These are phyloP conservation scores for Cyclospora cayetanensis DNA, from an alignment of 169 alveolate genomes.

Conservation along the genomic window DNA sequence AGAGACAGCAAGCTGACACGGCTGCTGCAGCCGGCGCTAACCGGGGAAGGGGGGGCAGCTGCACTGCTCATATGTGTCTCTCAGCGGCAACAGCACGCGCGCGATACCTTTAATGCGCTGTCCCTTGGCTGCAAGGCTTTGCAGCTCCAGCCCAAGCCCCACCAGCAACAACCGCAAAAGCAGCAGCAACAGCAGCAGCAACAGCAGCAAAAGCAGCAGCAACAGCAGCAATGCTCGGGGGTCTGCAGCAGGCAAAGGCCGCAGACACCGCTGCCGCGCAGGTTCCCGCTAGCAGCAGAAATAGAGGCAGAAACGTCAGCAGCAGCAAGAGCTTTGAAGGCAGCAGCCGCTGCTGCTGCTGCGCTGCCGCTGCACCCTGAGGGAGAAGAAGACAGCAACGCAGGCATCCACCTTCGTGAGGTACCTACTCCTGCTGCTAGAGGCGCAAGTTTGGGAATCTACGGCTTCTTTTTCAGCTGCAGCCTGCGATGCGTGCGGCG, in stretches of 20 bases:
- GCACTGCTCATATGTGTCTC: background rate
- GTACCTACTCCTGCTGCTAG: background rate
- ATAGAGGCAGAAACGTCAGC: background rate
- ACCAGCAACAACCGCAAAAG: background rate
- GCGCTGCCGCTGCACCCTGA: background rate
- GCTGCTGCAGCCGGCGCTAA: background rate
- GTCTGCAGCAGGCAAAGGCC: too few relatives aligned
- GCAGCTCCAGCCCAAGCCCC: background rate
- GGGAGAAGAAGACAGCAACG: background rate
- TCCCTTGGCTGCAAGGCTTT: background rate
- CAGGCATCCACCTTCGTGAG: background rate
- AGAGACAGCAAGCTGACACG: background rate
- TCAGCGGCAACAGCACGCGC: background rate
- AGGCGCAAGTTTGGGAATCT: background rate
- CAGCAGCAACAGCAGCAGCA: constrained; percentile 8
- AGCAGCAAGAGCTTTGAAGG: background rate
- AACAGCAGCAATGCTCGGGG: too few relatives aligned
- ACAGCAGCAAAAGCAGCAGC: constrained; percentile 1
- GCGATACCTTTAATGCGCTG: background rate
- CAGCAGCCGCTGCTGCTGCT: background rate
- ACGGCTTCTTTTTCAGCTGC: background rate
- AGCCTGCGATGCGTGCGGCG: background rate
- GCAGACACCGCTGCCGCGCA: too few relatives aligned
- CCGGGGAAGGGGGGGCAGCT: background rate
- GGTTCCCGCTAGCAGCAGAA: background rate